Evolutionary conservation across 1,284 basidiomycete species (phyloP).

Genomic region (Apiotrichum gracile): DNA sequence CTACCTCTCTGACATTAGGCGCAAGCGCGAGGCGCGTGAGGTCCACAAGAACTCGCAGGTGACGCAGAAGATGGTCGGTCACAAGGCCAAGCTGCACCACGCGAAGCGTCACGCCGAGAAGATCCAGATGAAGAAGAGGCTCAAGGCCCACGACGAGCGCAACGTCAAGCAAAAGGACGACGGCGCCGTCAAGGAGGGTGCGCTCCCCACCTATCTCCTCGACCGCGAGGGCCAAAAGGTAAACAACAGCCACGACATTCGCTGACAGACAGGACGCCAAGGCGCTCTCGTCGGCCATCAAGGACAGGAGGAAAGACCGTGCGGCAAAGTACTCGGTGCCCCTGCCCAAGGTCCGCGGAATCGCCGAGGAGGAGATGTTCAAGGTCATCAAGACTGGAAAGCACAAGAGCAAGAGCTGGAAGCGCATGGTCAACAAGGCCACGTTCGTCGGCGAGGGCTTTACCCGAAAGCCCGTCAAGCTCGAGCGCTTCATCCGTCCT

Average conservation of each 20-base stretch:
- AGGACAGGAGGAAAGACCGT: slow-evolving; percentile 98
- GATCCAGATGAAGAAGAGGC: slow-evolving; percentile 97
- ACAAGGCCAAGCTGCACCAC: slow-evolving; percentile 96
- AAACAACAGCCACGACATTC: neutral
- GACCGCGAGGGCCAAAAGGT: slow-evolving; percentile 90
- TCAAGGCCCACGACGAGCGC: slow-evolving; percentile 97
- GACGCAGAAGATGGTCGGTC: slow-evolving; percentile 90
- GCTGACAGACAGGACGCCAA: slow-evolving; percentile 65
- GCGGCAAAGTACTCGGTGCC: slow-evolving; percentile 97
- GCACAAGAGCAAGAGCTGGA: slow-evolving; percentile 95
- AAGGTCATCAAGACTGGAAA: slow-evolving; percentile 99
- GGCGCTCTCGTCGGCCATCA: slow-evolving; percentile 93
- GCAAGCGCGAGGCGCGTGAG: slow-evolving; percentile 86
- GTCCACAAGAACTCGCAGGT: slow-evolving; percentile 81
- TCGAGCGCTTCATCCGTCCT: slow-evolving; percentile 96
- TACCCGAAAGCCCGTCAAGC: slow-evolving; percentile 97
- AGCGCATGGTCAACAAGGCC: slow-evolving; percentile 99
- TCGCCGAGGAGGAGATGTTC: slow-evolving; percentile 99
- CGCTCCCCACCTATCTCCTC: slow-evolving; percentile 87
- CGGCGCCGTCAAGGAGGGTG: slow-evolving; percentile 73
- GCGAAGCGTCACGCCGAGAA: slow-evolving; percentile 95
- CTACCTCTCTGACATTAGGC: slow-evolving; percentile 52
- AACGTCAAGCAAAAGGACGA: slow-evolving; percentile 92
- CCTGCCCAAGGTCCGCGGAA: slow-evolving; percentile 91
- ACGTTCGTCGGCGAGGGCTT: slow-evolving; percentile 98